Conservation (phyloP, 2,329 filamentous ascomycete genomes). For the Chlorencoelia australis region DNA sequence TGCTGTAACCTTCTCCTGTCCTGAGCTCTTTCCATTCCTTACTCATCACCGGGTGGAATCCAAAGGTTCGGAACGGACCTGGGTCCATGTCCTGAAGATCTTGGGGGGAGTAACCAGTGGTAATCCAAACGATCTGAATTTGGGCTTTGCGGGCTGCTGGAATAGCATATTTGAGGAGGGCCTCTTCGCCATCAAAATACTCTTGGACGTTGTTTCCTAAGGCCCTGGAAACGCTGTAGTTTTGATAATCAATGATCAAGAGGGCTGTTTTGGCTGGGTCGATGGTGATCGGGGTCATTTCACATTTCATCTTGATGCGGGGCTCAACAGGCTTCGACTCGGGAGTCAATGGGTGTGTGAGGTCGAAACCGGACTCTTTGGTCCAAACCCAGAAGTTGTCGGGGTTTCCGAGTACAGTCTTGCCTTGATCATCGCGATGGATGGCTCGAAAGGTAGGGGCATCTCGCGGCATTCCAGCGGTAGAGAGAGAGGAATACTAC, state of each 20-base stretch:
- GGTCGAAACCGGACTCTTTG: background rate
- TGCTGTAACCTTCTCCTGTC: too few species aligned
- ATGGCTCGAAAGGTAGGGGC: too few species aligned
- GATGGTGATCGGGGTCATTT: background rate
- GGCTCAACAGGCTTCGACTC: background rate
- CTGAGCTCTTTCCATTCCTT: background rate
- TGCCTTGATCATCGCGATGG: too few species aligned
- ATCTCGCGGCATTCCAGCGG: too few species aligned
- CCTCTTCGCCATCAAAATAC: background rate
- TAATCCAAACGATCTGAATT: slow-evolving; percentile 4
- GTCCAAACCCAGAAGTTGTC: background rate
- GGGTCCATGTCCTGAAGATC: background rate
- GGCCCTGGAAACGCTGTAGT: slow-evolving; percentile 17
- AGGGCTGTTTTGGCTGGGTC: slow-evolving; percentile 7
- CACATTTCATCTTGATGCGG: background rate
- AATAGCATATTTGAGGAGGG: slow-evolving; percentile 1
- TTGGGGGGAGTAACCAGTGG: background rate
- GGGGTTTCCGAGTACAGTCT: background rate
- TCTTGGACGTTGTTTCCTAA: slow-evolving; percentile 3
- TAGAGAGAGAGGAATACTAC: too few species aligned
- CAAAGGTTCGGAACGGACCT: background rate
- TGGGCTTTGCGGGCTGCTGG: slow-evolving; percentile 1
- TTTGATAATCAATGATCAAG: slow-evolving; percentile 15
- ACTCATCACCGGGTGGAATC: background rate
- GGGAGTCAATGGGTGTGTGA: background rate